Base-by-base conservation (phyloP, 352 stramenopile genomes). In the Phytophthora foliorum region DNA sequence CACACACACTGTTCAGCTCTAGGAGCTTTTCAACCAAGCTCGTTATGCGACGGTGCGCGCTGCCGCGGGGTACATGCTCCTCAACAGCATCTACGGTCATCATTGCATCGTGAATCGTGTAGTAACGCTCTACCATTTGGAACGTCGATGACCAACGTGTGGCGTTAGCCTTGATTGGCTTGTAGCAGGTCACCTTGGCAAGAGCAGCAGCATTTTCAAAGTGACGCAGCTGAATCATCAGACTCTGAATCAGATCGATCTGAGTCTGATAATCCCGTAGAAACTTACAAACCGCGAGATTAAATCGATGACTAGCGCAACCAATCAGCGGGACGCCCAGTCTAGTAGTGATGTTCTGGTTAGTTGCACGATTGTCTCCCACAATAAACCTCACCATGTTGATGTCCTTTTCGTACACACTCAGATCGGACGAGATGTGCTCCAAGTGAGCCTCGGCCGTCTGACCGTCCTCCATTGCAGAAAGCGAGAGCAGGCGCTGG, bases 301-400 rank as follows among this genome's bases (percentile, higher is more conserved):
- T 42, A 42, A 42, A 42, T 9, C 14, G 9, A n/a, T 68, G 60
- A 27, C 60, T 68, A 29, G 63, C 17, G 42, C 56, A 72, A 22
- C 56, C 56, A 41, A 62, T 39, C 11, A 72, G 56, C 4, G 56
- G 49, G 25, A 67, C 48, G 5, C 8, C 17, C 0, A 67, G n/a
- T 6, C 16, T 31, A 0, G 45, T 55, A 27, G 46, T 38, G 39
- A 72, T 24, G 19, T 9, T 31, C 44, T 60, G 45, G 54, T 65
- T 72, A 7, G 55, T 72, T 6, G 55, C 34, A 21, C 55, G 61
- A 19, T 72, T 72, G 31, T 36, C 31, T 6, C 31, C 31, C 31
- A 54, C 63, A 21, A 25, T 45, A 59, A 66, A 66, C 0, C 27
- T 22, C 6, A 67, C 10, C 45, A 57, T 60, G 16, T 24, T 16